Evolutionary conservation across 805 yeast species (phyloP).

Genomic region (Sungouiozyma intestinalis): DNA sequence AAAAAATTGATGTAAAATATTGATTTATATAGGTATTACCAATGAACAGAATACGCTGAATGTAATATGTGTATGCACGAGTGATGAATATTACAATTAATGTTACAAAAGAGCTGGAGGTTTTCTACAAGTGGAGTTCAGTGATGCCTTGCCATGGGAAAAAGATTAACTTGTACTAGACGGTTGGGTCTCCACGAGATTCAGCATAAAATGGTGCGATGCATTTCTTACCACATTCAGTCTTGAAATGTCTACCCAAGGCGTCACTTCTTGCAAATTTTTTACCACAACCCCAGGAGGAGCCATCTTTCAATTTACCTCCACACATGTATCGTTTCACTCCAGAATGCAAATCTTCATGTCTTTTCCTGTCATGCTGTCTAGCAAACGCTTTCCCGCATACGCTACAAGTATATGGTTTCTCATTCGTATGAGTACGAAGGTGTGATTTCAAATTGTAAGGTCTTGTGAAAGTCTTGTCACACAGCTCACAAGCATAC

Average conservation of each 20-base stretch:
- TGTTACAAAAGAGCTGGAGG: background rate
- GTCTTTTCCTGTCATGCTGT: slow-evolving; percentile 67
- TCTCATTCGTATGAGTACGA: slow-evolving; percentile 80
- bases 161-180: too few relatives aligned
- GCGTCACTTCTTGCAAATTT: slow-evolving; percentile 76
- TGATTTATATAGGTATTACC: background rate
- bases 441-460: slow-evolving; percentile 86
- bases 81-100: background rate
- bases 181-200: too few relatives aligned
- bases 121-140: too few relatives aligned
- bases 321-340: slow-evolving; percentile 65
- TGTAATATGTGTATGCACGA: too few relatives aligned
- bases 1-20: too few relatives aligned
- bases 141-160: too few relatives aligned
- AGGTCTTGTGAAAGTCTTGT: slow-evolving; percentile 80
- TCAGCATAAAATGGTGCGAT: slow-evolving; percentile 59
- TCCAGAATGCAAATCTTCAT: slow-evolving; percentile 67
- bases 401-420: slow-evolving; percentile 61
- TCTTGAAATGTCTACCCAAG: slow-evolving; percentile 64
- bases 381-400: slow-evolving; percentile 80
- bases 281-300: slow-evolving; percentile 72
- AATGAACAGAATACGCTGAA: too few relatives aligned
- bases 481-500: slow-evolving; percentile 69
- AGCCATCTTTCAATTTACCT: slow-evolving; percentile 50
- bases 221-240: slow-evolving; percentile 69